Conservation (phyloP, 2,329 filamentous ascomycete species). For the Aspergillus ochraceoroseus region DNA sequence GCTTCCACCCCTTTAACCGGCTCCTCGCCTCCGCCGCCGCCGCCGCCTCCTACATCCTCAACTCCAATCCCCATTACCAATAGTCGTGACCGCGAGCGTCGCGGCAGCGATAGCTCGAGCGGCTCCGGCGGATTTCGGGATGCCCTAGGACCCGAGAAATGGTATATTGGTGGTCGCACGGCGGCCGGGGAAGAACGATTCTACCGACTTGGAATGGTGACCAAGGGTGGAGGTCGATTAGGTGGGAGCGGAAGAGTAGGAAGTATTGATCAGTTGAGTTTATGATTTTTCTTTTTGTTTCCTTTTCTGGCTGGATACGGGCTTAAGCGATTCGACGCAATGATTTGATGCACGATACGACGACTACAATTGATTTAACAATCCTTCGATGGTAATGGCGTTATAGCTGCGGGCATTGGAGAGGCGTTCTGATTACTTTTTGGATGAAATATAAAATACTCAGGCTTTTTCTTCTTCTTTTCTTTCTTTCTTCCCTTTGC, state of each 20-base stretch:
- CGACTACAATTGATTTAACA: not conserved
- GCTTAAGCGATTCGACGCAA: not conserved
- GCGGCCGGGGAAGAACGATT: conserved; percentile 47
- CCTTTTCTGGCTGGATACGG: not conserved
- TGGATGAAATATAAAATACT: no score
- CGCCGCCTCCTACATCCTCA: conserved; percentile 28
- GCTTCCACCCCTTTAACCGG: conserved; percentile 34
- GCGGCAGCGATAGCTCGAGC: conserved; percentile 47
- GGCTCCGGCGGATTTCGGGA: conserved; percentile 48
- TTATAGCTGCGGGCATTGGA: not conserved
- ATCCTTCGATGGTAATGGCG: not conserved
- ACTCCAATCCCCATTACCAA: conserved; percentile 39
- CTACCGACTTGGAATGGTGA: conserved; percentile 47
- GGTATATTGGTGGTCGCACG: conserved; percentile 49
- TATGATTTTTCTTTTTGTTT: conserved; percentile 31
- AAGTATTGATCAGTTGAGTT: conserved; percentile 48
- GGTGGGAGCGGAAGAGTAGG: conserved; percentile 42
- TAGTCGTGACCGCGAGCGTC: conserved; percentile 38
- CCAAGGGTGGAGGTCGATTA: conserved; percentile 41
- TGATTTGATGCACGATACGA: not conserved
- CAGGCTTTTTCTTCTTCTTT: no score
- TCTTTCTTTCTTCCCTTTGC: not conserved
- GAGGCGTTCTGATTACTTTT: not conserved
- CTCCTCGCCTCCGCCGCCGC: conserved; percentile 24
- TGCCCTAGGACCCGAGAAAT: conserved; percentile 46